Evolutionary conservation across 495 filamentous ascomycete species (phyloP).

Genomic region (Articulospora tetracladia): DNA sequence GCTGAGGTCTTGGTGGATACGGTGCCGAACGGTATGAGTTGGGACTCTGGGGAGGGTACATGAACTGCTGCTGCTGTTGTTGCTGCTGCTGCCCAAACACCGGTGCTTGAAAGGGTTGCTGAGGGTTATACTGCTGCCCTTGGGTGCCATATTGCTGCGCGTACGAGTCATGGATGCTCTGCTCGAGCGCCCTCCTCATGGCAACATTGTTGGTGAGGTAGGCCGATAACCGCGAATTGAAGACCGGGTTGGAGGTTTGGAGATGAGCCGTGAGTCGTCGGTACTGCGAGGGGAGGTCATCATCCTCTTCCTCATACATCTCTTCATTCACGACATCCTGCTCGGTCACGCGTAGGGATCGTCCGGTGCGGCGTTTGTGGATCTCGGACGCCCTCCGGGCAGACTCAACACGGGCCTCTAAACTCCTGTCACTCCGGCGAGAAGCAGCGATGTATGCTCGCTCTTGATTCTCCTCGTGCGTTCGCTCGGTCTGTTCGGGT

Average conservation of each 20-base stretch:
- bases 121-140: constrained; percentile 25
- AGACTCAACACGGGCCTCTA: constrained; percentile 88
- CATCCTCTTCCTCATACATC: constrained; percentile 97
- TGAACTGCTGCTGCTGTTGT: constrained; percentile 16
- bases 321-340: constrained; percentile 89
- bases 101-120: constrained; percentile 12
- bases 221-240: constrained; percentile 54
- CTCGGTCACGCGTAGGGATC: constrained; percentile 76
- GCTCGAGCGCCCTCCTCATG: constrained; percentile 49
- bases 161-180: constrained; percentile 43
- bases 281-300: constrained; percentile 50
- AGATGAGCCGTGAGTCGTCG: constrained; percentile 51
- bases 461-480: constrained; percentile 90
- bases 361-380: constrained; percentile 85
- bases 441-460: constrained; percentile 94
- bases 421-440: constrained; percentile 79
- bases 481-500: constrained; percentile 55
- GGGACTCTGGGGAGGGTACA: constrained; percentile 10
- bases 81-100: constrained; percentile 13
- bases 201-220: constrained; percentile 56
- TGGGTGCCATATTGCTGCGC: constrained; percentile 38
- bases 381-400: constrained; percentile 84
- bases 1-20: constrained; percentile 25
- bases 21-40: constrained; percentile 28
- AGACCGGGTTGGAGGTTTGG: constrained; percentile 47